These are phyloP conservation scores for Yamadazyma philogaea DNA, from an alignment of 805 yeast genomes.

Conservation along the genomic window DNA sequence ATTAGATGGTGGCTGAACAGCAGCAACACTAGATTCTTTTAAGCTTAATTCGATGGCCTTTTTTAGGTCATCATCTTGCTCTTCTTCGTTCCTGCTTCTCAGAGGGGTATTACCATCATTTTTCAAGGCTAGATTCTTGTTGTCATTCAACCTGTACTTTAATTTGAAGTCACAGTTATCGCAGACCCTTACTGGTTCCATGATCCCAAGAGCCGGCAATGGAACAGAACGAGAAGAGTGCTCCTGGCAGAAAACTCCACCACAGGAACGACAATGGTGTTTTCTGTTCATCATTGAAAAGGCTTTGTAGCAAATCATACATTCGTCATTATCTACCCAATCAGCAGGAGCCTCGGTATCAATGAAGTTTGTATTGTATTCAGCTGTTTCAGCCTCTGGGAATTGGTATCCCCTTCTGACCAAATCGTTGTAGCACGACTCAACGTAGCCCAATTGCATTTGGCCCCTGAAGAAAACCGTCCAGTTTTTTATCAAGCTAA, in stretches of 20 bases:
- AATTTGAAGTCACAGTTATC: constrained; percentile 63
- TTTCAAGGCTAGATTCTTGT: constrained; percentile 5
- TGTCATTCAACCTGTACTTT: constrained; percentile 24
- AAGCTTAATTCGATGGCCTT: constrained; percentile 78
- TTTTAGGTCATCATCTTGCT: constrained; percentile 73
- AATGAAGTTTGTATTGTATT: constrained; percentile 49
- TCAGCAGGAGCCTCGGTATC: constrained; percentile 95
- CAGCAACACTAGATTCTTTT: constrained; percentile 42
- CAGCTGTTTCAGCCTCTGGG: constrained; percentile 43
- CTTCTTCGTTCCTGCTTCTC: constrained; percentile 17
- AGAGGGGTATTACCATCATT: neutral
- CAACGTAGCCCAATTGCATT: constrained; percentile 62
- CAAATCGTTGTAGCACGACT: constrained; percentile 57
- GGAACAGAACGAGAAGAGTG: constrained; percentile 76
- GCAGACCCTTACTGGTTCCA: constrained; percentile 89
- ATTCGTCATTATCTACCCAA: constrained; percentile 93
- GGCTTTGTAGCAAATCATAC: constrained; percentile 85
- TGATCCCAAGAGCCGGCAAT: constrained; percentile 80
- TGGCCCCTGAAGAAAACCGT: constrained; percentile 68
- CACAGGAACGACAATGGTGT: constrained; percentile 97
- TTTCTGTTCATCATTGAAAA: constrained; percentile 84
- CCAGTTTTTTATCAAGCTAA: constrained; percentile 74
- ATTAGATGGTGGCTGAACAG: constrained; percentile 12
- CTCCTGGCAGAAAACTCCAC: constrained; percentile 85
- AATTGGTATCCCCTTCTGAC: constrained; percentile 62